Conservation (phyloP, 2,329 filamentous ascomycete species). For the Fusarium sp. region DNA sequence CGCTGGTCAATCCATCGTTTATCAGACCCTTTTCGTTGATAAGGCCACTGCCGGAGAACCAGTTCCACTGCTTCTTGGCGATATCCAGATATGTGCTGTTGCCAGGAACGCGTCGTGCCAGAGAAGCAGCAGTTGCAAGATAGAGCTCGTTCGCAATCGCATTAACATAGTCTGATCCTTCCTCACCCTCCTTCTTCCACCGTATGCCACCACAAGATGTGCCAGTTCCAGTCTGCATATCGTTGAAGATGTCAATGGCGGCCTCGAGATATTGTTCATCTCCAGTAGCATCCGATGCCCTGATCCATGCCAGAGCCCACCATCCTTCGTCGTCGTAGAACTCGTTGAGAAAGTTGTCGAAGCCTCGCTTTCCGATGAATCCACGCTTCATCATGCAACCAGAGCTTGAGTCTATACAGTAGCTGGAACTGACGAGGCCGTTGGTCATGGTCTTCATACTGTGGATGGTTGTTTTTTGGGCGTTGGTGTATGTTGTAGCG, state of each 20-base stretch:
- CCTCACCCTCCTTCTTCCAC: slow-evolving; percentile 65
- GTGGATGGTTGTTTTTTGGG: slow-evolving; percentile 56
- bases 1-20: slow-evolving; percentile 64
- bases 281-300: slow-evolving; percentile 66
- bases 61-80: slow-evolving; percentile 65
- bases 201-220: slow-evolving; percentile 67
- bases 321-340: slow-evolving; percentile 73
- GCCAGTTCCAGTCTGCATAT: slow-evolving; percentile 64
- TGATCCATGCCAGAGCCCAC: slow-evolving; percentile 72
- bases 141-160: slow-evolving; percentile 71
- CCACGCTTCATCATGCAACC: slow-evolving; percentile 52
- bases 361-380: slow-evolving; percentile 52
- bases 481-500: slow-evolving; percentile 60
- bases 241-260: slow-evolving; percentile 66
- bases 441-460: slow-evolving; percentile 55
- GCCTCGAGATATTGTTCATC: slow-evolving; percentile 65
- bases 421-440: slow-evolving; percentile 56
- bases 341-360: slow-evolving; percentile 61
- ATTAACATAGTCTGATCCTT: slow-evolving; percentile 58
- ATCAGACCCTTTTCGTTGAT: slow-evolving; percentile 64
- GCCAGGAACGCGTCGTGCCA: slow-evolving; percentile 62
- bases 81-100: slow-evolving; percentile 60
- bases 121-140: slow-evolving; percentile 64
- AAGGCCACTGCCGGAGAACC: slow-evolving; percentile 65
- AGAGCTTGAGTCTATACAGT: slow-evolving; percentile 50